Conservation (phyloP, 2,329 filamentous ascomycete species). For the Fusarium transvaalense region DNA sequence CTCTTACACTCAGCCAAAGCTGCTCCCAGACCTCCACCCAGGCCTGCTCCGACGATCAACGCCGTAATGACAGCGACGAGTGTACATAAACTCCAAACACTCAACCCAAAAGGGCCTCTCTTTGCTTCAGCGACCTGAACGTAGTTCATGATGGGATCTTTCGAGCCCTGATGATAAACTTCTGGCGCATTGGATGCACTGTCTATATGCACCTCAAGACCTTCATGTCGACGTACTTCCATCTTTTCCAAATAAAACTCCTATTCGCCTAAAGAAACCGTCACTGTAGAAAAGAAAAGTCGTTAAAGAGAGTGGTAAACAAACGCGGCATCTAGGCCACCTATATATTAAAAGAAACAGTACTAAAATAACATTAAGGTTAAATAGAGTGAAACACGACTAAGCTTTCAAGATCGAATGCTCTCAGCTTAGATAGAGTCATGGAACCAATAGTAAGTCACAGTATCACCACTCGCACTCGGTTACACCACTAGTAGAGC, state of each 20-base stretch:
- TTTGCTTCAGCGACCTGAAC: neutral
- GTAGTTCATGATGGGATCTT: neutral
- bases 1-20: slow-evolving; percentile 17
- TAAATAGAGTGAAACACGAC: neutral
- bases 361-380: neutral
- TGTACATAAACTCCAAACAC: neutral
- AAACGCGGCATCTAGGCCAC: neutral
- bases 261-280: no score
- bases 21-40: slow-evolving; percentile 31
- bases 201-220: slow-evolving; percentile 17
- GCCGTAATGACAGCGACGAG: slow-evolving; percentile 13
- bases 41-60: slow-evolving; percentile 9
- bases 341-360: neutral
- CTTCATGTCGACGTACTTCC: slow-evolving; percentile 5
- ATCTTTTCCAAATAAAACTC: neutral
- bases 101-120: slow-evolving; percentile 8
- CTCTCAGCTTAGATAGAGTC: neutral
- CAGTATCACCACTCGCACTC: neutral
- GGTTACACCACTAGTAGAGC: neutral
- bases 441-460: neutral
- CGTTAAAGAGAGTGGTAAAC: neutral
- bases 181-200: slow-evolving; percentile 17
- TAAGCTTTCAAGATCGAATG: neutral
- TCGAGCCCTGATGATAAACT: neutral
- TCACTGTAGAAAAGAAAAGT: neutral